Conservation (phyloP, 495 filamentous ascomycete species). For the Eremomyces bilateralis region DNA sequence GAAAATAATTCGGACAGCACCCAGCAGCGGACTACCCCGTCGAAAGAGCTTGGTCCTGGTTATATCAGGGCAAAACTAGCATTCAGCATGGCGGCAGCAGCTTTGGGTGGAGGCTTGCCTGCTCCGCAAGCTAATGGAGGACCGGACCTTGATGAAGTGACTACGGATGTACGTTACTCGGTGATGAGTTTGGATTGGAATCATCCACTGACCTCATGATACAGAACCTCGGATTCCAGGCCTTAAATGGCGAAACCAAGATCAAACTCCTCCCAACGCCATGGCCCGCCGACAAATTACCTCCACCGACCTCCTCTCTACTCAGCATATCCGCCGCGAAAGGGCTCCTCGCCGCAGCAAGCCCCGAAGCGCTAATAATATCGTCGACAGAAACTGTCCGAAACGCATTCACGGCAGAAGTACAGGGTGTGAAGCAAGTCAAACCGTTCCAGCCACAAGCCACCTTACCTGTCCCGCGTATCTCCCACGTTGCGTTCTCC, state of each 20-base stretch:
- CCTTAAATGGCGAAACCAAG: slow-evolving; percentile 59
- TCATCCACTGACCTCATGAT: background rate
- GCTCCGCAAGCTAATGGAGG: slow-evolving; percentile 23
- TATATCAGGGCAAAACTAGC: slow-evolving; percentile 39
- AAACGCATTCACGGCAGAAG: slow-evolving; percentile 37
- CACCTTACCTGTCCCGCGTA: slow-evolving; percentile 45
- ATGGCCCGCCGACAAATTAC: slow-evolving; percentile 53
- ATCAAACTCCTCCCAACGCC: slow-evolving; percentile 55
- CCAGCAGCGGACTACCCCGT: too few relatives aligned
- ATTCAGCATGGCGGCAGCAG: slow-evolving; percentile 31
- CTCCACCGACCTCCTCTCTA: slow-evolving; percentile 64
- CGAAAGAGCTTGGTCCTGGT: slow-evolving; percentile 20
- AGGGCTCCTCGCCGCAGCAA: slow-evolving; percentile 71
- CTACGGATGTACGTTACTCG: slow-evolving; percentile 17
- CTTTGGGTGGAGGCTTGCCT: slow-evolving; percentile 13
- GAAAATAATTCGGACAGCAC: too few relatives aligned
- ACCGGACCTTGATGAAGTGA: slow-evolving; percentile 34
- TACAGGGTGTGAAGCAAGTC: slow-evolving; percentile 31
- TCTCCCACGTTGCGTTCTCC: slow-evolving; percentile 80
- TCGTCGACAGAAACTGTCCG: slow-evolving; percentile 59
- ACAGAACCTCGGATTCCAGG: slow-evolving; percentile 64
- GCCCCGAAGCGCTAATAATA: slow-evolving; percentile 55
- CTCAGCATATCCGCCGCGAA: slow-evolving; percentile 60
- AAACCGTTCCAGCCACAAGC: slow-evolving; percentile 54
- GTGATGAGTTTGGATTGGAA: background rate